Evolutionary conservation across 305 asterid genomes (phyloP), one percentile per base, ranked within the genome.

Genomic region (Rubia peregrina): DNA sequence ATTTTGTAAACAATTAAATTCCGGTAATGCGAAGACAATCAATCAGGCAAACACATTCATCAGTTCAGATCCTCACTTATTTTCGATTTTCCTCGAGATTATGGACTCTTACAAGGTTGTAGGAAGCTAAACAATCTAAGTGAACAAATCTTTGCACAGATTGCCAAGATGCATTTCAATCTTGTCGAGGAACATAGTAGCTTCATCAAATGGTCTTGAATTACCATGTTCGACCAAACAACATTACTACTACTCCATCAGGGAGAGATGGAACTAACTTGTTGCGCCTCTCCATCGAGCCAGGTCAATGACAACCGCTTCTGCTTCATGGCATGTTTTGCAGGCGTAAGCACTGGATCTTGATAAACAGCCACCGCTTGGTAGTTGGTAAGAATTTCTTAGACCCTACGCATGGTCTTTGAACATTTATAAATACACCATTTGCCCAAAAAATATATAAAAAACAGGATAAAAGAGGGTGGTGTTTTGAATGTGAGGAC

Each of bases 251-350:
- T 24, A 24, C 26, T 24, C 26, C 26, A 24, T 24, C 1, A 24
- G 56, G 68, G 74, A 74, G 71, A 60, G 74, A 26, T 49, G 53
- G 73, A 40, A 75, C 87, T 82, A 74, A 95, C 99, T 22, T 87
- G 80, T 77, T 95, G 99, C 22, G 90, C 87, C 78, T 95, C 99
- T 68, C 99, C 99, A 61, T 91, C 99, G 64, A 95, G 90, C 99
- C 99, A 95, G 69, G 97, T 89, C 78, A 95, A 85, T 1, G 95
- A 84, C 78, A 95, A 81, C 41, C 99, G 87, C 78, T 84, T 91
- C 78, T 90, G 85, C 69, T 84, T 82, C 71, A 88, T 78, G 68
- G 98, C 96, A 69, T 74, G 56, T 65, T 79, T 84, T 56, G 94
- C 96, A 65, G 89, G 81, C 63, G 87, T 74, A 68, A 85, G 83